phyloP scores from a whole-genome alignment of 495 filamentous ascomycete genomes.

The Penicillium maclennaniae region DNA sequence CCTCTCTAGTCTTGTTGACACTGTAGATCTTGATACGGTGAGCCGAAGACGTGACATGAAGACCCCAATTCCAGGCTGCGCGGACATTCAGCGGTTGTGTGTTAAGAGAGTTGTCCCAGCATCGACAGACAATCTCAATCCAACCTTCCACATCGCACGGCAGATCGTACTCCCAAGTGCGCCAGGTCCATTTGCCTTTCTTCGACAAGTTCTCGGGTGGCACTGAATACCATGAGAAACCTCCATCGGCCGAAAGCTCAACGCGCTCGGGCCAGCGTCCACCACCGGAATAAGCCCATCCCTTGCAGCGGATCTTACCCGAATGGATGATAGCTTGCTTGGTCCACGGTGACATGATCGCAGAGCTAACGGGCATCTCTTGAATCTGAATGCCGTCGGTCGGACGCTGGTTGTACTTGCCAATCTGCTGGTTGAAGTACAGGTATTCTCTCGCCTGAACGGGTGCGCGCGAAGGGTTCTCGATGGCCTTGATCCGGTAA shows the following conservation, averaged over 20 bases:
- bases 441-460: conserved; percentile 47
- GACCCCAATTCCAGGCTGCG: conserved; percentile 54
- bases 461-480: conserved; percentile 37
- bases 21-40: conserved; percentile 63
- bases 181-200: conserved; percentile 37
- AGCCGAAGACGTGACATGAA: conserved; percentile 63
- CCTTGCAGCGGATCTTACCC: conserved; percentile 37
- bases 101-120: conserved; percentile 43
- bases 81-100: conserved; percentile 39
- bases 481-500: conserved; percentile 35
- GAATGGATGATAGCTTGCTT: conserved; percentile 31
- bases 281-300: conserved; percentile 46
- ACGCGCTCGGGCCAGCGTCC: conserved; percentile 44
- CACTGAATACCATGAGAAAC: conserved; percentile 39
- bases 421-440: conserved; percentile 40
- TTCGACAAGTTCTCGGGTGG: conserved; percentile 30
- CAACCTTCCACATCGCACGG: conserved; percentile 42
- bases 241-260: conserved; percentile 41
- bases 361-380: conserved; percentile 49
- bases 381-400: conserved; percentile 42
- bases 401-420: conserved; percentile 32
- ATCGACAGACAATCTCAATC: conserved; percentile 41
- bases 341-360: conserved; percentile 37
- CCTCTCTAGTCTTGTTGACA: conserved; percentile 49
- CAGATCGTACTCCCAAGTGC: conserved; percentile 38